phyloP scores from a whole-genome alignment of 1,139 yeast species.

The Chernovozyma sophiae-reginae region DNA sequence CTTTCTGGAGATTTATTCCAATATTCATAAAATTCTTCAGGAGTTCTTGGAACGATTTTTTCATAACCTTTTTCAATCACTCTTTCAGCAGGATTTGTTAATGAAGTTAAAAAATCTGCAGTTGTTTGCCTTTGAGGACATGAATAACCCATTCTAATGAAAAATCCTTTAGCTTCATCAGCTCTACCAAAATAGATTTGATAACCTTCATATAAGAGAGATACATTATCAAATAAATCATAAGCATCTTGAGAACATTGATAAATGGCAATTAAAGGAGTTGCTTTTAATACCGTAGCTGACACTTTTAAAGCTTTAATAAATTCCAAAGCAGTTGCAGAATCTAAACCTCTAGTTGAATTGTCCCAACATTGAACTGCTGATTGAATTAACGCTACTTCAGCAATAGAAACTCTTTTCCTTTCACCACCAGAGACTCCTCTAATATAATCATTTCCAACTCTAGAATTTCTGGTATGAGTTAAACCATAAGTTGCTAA shows the following conservation, averaged over 20 bases:
- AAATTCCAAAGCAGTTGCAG: slow-evolving; percentile 67
- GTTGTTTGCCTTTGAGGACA: slow-evolving; percentile 79
- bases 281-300: slow-evolving; percentile 54
- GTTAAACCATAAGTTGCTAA: slow-evolving; percentile 40
- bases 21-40: slow-evolving; percentile 21
- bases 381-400: slow-evolving; percentile 33
- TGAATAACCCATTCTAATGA: slow-evolving; percentile 45
- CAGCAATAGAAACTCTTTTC: slow-evolving; percentile 43
- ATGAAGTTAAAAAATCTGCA: slow-evolving; percentile 76
- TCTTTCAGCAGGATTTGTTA: slow-evolving; percentile 73
- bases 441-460: slow-evolving; percentile 34
- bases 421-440: slow-evolving; percentile 45
- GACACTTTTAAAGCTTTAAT: slow-evolving; percentile 61
- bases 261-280: slow-evolving; percentile 74
- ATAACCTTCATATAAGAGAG: slow-evolving; percentile 38
- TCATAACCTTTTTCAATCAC: slow-evolving; percentile 47
- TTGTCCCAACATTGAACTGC: slow-evolving; percentile 57
- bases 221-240: slow-evolving; percentile 39
- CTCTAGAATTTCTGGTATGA: slow-evolving; percentile 30
- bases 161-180: slow-evolving; percentile 38
- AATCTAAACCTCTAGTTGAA: slow-evolving; percentile 58
- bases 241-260: slow-evolving; percentile 81
- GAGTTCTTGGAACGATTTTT: slow-evolving; percentile 22
- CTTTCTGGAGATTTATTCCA: slow-evolving; percentile 24
- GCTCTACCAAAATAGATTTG: slow-evolving; percentile 40